A percentile compares a stretch with the other conserved stretches of the same genome.
Conservation (phyloP, 2,329 filamentous ascomycete species). For the Thelonectria blattea region DNA sequence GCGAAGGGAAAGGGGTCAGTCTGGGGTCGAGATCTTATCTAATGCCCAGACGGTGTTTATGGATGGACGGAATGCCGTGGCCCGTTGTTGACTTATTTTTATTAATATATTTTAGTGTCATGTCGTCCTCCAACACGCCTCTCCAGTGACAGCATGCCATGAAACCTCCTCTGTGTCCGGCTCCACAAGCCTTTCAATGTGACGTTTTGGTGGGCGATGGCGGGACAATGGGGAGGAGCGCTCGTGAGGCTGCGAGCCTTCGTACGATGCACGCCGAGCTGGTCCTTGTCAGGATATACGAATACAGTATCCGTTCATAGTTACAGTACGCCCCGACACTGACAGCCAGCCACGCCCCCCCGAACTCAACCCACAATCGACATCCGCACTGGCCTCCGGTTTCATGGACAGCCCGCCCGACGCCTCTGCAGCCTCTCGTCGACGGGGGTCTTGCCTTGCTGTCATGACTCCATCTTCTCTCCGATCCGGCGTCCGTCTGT, state of each 20-base stretch:
- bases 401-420: slow-evolving; percentile 1
- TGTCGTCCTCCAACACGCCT: neutral
- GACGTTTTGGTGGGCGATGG: neutral
- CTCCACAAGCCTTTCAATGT: slow-evolving; percentile 2
- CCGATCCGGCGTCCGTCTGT: neutral
- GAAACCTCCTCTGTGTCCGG: neutral
- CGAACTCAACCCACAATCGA: slow-evolving; percentile 9
- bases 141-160: neutral
- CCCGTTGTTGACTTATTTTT: slow-evolving; percentile 1
- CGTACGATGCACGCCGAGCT: too few relatives aligned
- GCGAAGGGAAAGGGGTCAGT: slow-evolving; percentile 26
- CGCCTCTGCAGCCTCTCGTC: neutral
- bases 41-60: neutral
- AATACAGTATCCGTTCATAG: neutral
- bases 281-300: too few relatives aligned
- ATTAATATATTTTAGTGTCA: slow-evolving; percentile 2
- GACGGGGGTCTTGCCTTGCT: neutral
- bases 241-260: slow-evolving; percentile 1
- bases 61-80: neutral
- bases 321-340: slow-evolving; percentile 7
- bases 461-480: neutral
- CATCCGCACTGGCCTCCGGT: slow-evolving; percentile 9
- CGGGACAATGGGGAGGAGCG: neutral
- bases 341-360: slow-evolving; percentile 5
- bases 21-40: slow-evolving; percentile 28